Evolutionary conservation across 352 stramenopile genomes (phyloP), one percentile per base, ranked within the genome.

Genomic region (Globisporangium acanthophoron): DNA sequence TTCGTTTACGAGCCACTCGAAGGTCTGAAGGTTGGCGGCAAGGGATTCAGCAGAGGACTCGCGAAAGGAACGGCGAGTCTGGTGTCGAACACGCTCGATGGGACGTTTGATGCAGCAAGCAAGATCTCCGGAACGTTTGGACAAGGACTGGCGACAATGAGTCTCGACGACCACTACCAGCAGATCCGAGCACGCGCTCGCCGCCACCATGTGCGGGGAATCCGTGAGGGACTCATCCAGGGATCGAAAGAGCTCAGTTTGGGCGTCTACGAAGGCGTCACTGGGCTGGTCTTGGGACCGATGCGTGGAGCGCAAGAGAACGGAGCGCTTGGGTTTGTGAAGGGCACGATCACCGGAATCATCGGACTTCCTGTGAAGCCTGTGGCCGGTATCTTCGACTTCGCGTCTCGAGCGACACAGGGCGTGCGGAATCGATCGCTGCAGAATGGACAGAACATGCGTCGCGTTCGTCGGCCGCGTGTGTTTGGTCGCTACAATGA

Each of bases 1-100:
- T 98, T 99, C 61, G 97, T 98, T 49, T 98, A 98, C 64, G 96
- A 98, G 65, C 94, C 96, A 18, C 82, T 98, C 20, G 87, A 98
- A 66, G 92, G 92, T 35, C 71, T 97, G 16, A 94, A 96, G 47
- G 84, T 91, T 27, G 87, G 87, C 20, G 85, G 85, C 8, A 91
- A 94, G 59, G 82, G 85, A 12, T 94, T 96, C 54, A 87, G 87
- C 56, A 88, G 89, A 58, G 87, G 87, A 18, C 61, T 96, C 24
- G 87, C 87, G 5, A 96, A 96, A 56, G 87, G 87, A 27, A 93
- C 87, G 13, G 85, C 87, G 13, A 94, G 84, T 80, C 62, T 96
- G 27, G 88, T 96, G 49, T 80, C 83, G 2, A 96, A 96, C 40
- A 94, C 85, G 13, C 67, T 96, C 20, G 87, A 96, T 24, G 87